Base-by-base conservation (phyloP, 2,329 filamentous ascomycete genomes). In the Pleomassaria siparia region DNA sequence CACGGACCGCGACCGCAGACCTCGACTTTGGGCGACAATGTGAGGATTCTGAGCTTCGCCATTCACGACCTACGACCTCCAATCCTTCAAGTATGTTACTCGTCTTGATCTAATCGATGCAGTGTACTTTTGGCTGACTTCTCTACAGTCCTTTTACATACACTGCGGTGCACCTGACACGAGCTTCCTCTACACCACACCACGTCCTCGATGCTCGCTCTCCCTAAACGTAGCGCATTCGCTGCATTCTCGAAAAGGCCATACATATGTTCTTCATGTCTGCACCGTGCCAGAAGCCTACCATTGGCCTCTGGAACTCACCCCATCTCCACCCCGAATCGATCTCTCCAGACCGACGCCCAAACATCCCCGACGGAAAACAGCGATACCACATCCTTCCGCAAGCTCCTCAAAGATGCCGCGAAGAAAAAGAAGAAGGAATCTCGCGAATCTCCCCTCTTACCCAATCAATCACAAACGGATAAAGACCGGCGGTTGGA, bases 331-430 rank as follows among this genome's bases (percentile, higher is more conserved):
- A 33, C 39, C 26, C 25, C 45, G 2, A 45, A 24, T 24, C 63
- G 62, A 50, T 42, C 46, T 26, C 52, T 70, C 7, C 63, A 66
- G 43, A 65, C 62, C 33, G 49, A 56, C 25, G 55, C 49, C 37
- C 40, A 55, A 24, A 40, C 52, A 46, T 42, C 49, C 9, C 35
- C 20, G n/a, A 24, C 10, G 11, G 18, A 18, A 5, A 25, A 54
- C 21, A 58, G 63, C 46, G 57, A 66, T 50, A 62, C 60, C 42
- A 57, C 62, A 1, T 59, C 68, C 3, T 72, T 70, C 48, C 62
- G 69, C 35, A 71, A 71, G 43, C 53, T 55, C 7, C 59, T 71
- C 32, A 72, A 72, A 59, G 69, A 72, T 51, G 66, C 64, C 12
- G 61, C 61, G 21, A 71, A 69, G 37, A 62, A 66, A 44, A 61